Evolutionary conservation across 1,284 basidiomycete species (phyloP).

Genomic region (Trichosporon faecale): DNA sequence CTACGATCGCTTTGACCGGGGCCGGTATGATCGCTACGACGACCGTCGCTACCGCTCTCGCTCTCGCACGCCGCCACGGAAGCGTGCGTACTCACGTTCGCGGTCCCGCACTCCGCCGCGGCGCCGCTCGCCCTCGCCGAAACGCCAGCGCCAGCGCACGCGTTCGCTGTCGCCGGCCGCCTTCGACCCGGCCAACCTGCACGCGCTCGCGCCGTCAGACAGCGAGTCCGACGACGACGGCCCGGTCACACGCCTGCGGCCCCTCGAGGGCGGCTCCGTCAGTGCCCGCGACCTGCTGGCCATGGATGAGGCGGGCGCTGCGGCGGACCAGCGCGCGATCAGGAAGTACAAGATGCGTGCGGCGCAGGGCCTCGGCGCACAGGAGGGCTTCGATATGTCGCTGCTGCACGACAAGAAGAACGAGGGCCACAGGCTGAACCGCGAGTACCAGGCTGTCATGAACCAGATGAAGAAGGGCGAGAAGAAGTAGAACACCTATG

Average conservation of each 20-base stretch:
- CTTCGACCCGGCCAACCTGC: constrained; percentile 23
- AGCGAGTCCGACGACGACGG: constrained; percentile 44
- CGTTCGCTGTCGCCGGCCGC: constrained; percentile 2
- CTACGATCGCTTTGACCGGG: not conserved
- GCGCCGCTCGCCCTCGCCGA: constrained; percentile 19
- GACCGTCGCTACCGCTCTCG: not conserved
- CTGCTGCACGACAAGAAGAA: constrained; percentile 29
- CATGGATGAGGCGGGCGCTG: constrained; percentile 65
- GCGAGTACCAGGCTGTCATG: constrained; percentile 48
- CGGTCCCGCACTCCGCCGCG: constrained; percentile 5
- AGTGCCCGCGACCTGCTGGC: constrained; percentile 74
- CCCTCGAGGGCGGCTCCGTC: constrained; percentile 68
- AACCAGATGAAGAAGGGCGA: constrained; percentile 45
- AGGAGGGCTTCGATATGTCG: constrained; percentile 35
- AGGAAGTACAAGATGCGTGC: constrained; percentile 70
- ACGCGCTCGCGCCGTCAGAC: constrained; percentile 28
- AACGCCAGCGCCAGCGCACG: constrained; percentile 3
- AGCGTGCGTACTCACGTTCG: constrained; percentile 9
- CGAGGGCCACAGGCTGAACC: constrained; percentile 47
- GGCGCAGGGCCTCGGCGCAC: constrained; percentile 52
- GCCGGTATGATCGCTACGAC: not conserved
- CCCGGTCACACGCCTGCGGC: constrained; percentile 43
- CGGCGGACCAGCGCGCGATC: constrained; percentile 63
- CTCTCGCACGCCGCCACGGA: constrained; percentile 13
- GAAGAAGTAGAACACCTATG: constrained; percentile 6